Base-by-base conservation (phyloP, 306 rosid genomes). In the Coriaria nepalensis region DNA sequence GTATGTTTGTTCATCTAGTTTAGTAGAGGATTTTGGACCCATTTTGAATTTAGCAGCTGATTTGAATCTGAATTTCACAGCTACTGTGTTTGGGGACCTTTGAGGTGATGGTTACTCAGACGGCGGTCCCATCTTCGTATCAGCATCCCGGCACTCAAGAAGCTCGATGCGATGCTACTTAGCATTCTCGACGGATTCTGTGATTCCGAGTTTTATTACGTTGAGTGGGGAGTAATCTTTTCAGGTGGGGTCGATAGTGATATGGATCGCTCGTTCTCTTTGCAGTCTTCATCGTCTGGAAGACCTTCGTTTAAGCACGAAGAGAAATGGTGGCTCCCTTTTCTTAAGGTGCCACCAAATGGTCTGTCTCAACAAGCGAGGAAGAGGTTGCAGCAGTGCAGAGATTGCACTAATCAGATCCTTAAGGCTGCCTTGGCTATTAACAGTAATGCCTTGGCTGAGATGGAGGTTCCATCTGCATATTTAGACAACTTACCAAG, bases 81-180 rank as follows among this genome's bases (percentile, higher is more conserved):
- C 92, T 46, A 81, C 93, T 33, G 50, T 90, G 8, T 90, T 84
- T 43, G 95, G 97, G 69, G 78, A 84, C 74, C 54, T 76, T 81
- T 32, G 97, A 88, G 90, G 97, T 88, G 29, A 74, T 70, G 80
- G 80, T 62, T 6, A 49, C 73, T 42, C 57, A n/a, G 70, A 12
- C 71, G 60, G 0, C 76, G 77, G 9, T 64, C 71, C 0, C 76
- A 74, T 59, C 57, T 70, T 8, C 54, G 65, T 37, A 53, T 62
- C 15, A 70, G 62, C 64, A 73, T 74, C 20, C 77, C 80, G 2
- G 77, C 80, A 8, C 68, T 74, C 11, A 70, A 70, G 55, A 74
- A 70, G 45, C 65, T 74, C 35, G 80, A 74, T 50, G 64, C 73
- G 6, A 66, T 74, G 77, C 70, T 74, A 48, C 58, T 66, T 48